Evolutionary conservation across 148 eudicot species (phyloP).

Genomic region (Cornus suecica): DNA sequence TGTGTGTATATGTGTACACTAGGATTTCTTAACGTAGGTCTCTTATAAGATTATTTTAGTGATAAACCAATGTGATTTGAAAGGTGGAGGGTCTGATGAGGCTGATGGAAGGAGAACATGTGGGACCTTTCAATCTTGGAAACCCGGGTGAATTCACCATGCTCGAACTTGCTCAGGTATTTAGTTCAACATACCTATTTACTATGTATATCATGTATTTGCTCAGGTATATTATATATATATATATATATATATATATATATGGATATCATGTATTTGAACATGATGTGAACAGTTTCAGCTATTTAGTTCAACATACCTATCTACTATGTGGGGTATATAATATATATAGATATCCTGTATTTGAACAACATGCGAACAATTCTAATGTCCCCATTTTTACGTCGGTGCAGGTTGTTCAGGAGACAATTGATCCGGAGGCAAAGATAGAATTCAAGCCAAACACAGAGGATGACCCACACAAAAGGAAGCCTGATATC

Average conservation of each 20-base stretch:
- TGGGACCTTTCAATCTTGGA: constrained; percentile 58
- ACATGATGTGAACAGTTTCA: neutral
- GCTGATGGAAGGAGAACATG: constrained; percentile 59
- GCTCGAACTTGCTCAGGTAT: constrained; percentile 66
- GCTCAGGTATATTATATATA: constrained; percentile 35
- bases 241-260: too few species aligned
- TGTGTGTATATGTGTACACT: too few species aligned
- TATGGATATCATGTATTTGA: too few species aligned
- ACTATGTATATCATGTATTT: too few species aligned
- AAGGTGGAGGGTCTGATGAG: constrained; percentile 59
- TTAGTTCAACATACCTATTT: too few species aligned
- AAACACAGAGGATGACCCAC: constrained; percentile 73
- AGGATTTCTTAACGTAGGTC: too few species aligned
- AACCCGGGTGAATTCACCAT: constrained; percentile 71
- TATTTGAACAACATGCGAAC: too few species aligned
- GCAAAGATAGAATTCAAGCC: constrained; percentile 62
- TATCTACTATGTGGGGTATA: too few species aligned
- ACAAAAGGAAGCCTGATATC: constrained; percentile 70
- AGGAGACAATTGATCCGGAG: constrained; percentile 61
- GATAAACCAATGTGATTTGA: too few species aligned
- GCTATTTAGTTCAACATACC: too few species aligned
- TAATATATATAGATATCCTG: too few species aligned
- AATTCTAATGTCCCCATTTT: neutral
- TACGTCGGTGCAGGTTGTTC: constrained; percentile 41
- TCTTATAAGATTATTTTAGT: too few species aligned